phyloP scores from a whole-genome alignment of 345 rosid species.

The Bruguiera sexangula region DNA sequence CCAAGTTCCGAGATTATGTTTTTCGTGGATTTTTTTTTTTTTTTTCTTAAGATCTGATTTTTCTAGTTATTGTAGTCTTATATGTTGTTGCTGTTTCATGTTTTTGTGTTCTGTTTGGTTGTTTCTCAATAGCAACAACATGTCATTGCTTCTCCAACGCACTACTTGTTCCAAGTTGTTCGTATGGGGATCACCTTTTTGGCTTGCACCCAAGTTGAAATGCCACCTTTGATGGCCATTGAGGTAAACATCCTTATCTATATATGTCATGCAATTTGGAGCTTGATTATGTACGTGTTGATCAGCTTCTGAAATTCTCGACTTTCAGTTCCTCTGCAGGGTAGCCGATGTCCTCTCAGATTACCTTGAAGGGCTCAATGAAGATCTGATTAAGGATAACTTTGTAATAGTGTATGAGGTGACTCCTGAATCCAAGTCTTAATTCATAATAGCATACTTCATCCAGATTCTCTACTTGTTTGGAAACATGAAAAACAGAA shows the following conservation, averaged over 20 bases:
- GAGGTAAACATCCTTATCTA: constrained; percentile 46
- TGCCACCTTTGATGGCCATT: constrained; percentile 95
- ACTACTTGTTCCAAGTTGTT: constrained; percentile 84
- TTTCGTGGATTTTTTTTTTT: neutral
- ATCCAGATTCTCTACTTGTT: neutral
- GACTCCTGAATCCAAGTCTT: neutral
- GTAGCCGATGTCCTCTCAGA: constrained; percentile 80
- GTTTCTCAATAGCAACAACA: constrained; percentile 47
- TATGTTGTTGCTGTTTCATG: constrained; percentile 1
- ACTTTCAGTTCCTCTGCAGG: constrained; percentile 78
- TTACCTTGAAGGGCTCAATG: constrained; percentile 93
- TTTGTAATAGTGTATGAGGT: constrained; percentile 96
- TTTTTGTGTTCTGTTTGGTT: constrained; percentile 3
- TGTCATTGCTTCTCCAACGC: constrained; percentile 94
- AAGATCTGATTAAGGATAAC: constrained; percentile 91
- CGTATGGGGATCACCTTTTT: constrained; percentile 85
- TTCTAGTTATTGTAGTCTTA: constrained; percentile 1
- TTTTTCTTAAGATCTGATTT: neutral
- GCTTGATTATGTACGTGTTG: constrained; percentile 5
- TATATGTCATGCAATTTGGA: constrained; percentile 10
- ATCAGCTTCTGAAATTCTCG: constrained; percentile 5
- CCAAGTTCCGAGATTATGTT: neutral
- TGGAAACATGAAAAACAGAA: neutral
- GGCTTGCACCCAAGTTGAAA: constrained; percentile 96
- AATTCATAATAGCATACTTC: neutral